Conservation (phyloP, 179 eudicot genomes). For the Patellifolia procumbens region DNA sequence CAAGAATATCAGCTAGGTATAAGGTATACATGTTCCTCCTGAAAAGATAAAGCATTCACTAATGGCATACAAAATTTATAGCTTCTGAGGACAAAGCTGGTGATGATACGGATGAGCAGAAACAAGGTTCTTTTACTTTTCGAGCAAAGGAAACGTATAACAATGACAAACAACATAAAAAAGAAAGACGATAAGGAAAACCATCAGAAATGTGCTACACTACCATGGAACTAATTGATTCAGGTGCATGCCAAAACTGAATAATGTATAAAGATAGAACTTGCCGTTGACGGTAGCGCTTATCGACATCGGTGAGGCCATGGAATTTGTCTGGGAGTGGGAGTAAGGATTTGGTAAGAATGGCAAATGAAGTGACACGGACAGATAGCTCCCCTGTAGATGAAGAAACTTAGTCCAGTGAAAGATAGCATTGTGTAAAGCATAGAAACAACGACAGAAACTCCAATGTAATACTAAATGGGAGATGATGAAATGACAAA, state of each 20-base stretch:
- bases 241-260: no score
- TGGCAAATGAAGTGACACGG: slow-evolving; percentile 59
- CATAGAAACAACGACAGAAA: no score
- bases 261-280: slow-evolving; percentile 3
- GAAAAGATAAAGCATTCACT: neutral
- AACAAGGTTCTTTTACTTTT: neutral
- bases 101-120: neutral
- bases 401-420: no score
- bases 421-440: no score
- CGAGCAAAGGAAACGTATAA: neutral
- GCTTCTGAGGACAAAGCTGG: neutral
- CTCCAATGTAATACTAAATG: no score
- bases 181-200: neutral
- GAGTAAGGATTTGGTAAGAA: slow-evolving; percentile 92
- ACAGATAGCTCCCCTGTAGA: slow-evolving; percentile 94
- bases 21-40: neutral
- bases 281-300: slow-evolving; percentile 93
- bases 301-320: slow-evolving; percentile 90
- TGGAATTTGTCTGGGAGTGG: slow-evolving; percentile 99
- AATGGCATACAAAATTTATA: neutral
- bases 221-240: no score
- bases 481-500: no score
- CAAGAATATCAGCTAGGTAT: neutral
- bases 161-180: neutral
- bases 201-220: neutral